Base-by-base conservation (phyloP, 1,139 yeast genomes). In the Protomyces inundatus region DNA sequence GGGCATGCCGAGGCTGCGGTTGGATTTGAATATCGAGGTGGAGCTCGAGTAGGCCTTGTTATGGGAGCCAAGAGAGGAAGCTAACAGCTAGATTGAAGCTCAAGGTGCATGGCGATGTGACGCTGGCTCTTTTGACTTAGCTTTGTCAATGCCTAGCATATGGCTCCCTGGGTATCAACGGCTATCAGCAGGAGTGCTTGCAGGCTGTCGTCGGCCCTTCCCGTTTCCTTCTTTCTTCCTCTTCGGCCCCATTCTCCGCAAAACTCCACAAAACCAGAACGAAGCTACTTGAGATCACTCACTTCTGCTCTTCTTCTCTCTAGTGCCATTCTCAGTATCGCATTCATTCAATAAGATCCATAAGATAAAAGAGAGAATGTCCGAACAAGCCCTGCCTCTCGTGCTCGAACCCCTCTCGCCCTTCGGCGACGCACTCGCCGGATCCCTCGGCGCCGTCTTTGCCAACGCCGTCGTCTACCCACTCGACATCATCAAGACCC, bases 391-490 rank as follows among this genome's bases (percentile, higher is more conserved):
- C 23, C 58, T 42, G 50, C 53, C 42, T 32, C 61, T 57, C n/a
- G 39, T 40, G 16, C 53, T 58, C 36, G 59, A 60, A 33, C 59
- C 64, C 3, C 71, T 77, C 46, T 75, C 80, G 16, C 79, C 80
- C 6, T 77, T 80, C 79, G 95, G 89, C 68, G 85, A 86, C 73
- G 96, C 96, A 0, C 81, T 88, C 23, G 86, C 90, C 59, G 96
- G 96, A 0, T 90, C 96, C 0, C 80, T 86, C 65, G 95, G 96
- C 6, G 89, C 96, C 3, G 87, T 86, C 54, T 75, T 88, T 65
- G 96, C 96, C 54, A 89, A 87, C 74, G 79, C 90, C n/a, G 78
- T 85, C 6, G 88, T 93, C 1, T 97, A 93, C 74, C 98, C 98
- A 0, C 77, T 93, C 39, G 98, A 93, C 72, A 80, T 91, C 50